Evolutionary conservation across 768 basidiomycete genomes (phyloP).

Genomic region (Hericium coralloides): DNA sequence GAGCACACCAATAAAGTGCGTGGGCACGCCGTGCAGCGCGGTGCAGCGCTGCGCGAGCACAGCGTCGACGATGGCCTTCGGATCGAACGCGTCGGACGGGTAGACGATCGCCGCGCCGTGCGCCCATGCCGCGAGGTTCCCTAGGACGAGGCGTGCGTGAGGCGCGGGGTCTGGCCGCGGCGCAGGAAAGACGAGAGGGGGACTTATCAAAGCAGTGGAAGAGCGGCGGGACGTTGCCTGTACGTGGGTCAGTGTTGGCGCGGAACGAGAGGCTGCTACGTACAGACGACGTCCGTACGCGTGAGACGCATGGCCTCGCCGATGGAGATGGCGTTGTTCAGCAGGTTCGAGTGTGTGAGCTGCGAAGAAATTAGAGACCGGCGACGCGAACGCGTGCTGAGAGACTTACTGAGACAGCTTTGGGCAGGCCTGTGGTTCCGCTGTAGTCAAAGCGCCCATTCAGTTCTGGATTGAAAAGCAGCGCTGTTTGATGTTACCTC

Average conservation of each 20-base stretch:
- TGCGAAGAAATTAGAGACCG: constrained; percentile 17
- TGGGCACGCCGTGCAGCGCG: constrained; percentile 78
- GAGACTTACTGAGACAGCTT: constrained; percentile 66
- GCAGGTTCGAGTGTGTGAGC: constrained; percentile 71
- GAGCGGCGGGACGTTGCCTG: constrained; percentile 76
- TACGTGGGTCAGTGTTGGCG: not conserved
- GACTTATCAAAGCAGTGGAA: constrained; percentile 90
- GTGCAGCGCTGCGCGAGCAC: constrained; percentile 64
- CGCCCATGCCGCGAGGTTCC: constrained; percentile 72
- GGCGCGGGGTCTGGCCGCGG: constrained; percentile 1
- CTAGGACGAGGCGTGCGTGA: constrained; percentile 60
- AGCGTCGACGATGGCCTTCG: constrained; percentile 60
- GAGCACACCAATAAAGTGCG: constrained; percentile 73
- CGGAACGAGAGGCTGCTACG: too few relatives aligned
- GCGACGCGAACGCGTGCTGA: too few relatives aligned
- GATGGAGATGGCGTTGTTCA: constrained; percentile 70
- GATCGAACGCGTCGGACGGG: constrained; percentile 55
- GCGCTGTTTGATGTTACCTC: constrained; percentile 34
- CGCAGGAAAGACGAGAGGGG: not conserved
- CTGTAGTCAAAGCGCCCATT: constrained; percentile 24
- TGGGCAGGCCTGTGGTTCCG: constrained; percentile 74
- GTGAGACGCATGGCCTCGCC: constrained; percentile 65
- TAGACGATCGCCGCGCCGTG: constrained; percentile 72
- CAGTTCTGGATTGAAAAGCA: too few relatives aligned
- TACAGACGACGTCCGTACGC: constrained; percentile 60